Base-by-base conservation (phyloP, 768 basidiomycete species). In the Termitomyces sp. region DNA sequence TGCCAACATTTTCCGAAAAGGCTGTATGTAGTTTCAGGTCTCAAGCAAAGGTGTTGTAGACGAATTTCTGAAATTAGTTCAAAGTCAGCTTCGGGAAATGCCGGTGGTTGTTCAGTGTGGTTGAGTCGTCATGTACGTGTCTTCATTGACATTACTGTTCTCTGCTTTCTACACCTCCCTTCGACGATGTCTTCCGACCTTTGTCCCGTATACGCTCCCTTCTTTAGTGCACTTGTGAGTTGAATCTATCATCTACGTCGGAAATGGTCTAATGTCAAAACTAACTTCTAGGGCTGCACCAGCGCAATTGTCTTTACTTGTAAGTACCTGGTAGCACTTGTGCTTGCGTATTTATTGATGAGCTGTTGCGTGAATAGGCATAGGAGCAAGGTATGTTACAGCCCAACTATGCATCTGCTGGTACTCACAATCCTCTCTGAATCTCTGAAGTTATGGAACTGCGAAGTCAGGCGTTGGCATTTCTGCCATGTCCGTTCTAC, bases 391-490 rank as follows among this genome's bases (percentile, higher is more conserved):
- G 91, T 92, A 67, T 59, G 83, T 76, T 25, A 48, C 51, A 49
- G 31, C 29, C 12, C 6, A 43, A 58, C 58, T 68, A 59, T 59
- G 66, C 59, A 58, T 66, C 32, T 36, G 62, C 63, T 67, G 48
- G 56, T 65, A 50, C 49, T 59, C 37, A 25, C 25, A 50, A 42
- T 49, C 29, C 25, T 50, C 57, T 59, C 37, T 25, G 25, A 25
- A 25, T 25, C 25, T 25, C 25, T 54, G 17, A 68, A 96, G 94
- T 80, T 98, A 99, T 81, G 97, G 97, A 65, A 98, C 96, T 50
- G 95, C 97, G 73, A 99, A 98, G 80, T 97, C 97, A 68, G 97
- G 97, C 71, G 97, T 94, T 67, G 94, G 25, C 70, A 94, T 97
- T 67, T 91, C 94, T 60, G 96, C 97, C 66, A 98, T 97, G 97